Conservation (phyloP, 2,329 filamentous ascomycete species). For the Diaporthe longicolla region DNA sequence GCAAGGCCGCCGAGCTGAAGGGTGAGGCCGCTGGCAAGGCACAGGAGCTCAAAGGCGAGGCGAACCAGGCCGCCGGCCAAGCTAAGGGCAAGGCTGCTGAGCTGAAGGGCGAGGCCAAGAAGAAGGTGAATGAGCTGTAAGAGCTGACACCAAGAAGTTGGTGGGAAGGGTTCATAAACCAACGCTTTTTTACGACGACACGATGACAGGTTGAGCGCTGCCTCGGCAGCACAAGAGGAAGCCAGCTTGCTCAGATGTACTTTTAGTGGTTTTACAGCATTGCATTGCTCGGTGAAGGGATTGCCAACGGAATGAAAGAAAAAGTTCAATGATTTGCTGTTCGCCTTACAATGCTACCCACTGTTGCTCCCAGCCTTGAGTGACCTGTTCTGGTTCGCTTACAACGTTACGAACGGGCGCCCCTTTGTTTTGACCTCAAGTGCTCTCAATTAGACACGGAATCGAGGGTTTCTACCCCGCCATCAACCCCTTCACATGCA, state of each 20-base stretch:
- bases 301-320: conserved; percentile 28
- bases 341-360: neutral
- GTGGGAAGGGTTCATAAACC: neutral
- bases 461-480: neutral
- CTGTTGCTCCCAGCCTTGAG: neutral
- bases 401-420: neutral
- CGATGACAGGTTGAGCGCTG: neutral
- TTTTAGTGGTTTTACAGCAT: conserved; percentile 25
- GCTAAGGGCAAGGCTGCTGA: conserved; percentile 49
- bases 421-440: neutral
- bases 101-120: conserved; percentile 43
- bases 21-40: conserved; percentile 49
- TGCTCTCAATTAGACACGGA: neutral
- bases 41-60: conserved; percentile 54
- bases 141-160: no score
- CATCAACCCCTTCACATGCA: conserved; percentile 21
- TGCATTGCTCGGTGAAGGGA: conserved; percentile 40
- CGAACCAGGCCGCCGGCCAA: conserved; percentile 56
- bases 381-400: neutral
- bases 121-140: conserved; percentile 43
- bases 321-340: neutral
- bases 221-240: no score
- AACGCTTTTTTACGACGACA: neutral
- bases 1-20: conserved; percentile 52
- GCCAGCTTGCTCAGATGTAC: neutral